Conservation (phyloP, 2,329 filamentous ascomycete genomes). For the Parastagonospora avenae region DNA sequence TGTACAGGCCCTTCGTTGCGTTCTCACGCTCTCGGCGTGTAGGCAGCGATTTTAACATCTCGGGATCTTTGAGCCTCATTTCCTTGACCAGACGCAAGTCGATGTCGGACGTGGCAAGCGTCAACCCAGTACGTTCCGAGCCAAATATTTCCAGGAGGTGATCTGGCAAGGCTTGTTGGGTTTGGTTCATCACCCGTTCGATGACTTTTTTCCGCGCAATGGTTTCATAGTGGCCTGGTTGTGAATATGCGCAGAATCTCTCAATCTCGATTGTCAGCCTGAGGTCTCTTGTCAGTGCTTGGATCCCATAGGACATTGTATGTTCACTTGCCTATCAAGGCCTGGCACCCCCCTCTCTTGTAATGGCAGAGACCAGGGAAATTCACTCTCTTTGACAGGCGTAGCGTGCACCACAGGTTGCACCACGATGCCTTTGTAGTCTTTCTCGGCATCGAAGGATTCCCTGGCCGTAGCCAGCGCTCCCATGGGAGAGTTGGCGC, state of each 20-base stretch:
- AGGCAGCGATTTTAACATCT: slow-evolving; percentile 19
- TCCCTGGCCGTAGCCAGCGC: no score
- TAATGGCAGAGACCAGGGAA: slow-evolving; percentile 24
- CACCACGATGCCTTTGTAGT: slow-evolving; percentile 26
- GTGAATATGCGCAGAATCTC: slow-evolving; percentile 33
- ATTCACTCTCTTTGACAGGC: slow-evolving; percentile 8
- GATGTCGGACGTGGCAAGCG: slow-evolving; percentile 59
- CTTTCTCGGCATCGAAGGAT: background rate
- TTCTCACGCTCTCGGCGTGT: slow-evolving; percentile 7
- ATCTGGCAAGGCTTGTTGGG: slow-evolving; percentile 24
- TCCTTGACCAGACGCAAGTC: slow-evolving; percentile 51
- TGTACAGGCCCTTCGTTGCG: slow-evolving; percentile 5
- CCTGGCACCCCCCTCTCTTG: background rate
- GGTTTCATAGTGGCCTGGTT: slow-evolving; percentile 51
- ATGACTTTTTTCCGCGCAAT: slow-evolving; percentile 43
- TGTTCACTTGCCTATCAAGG: slow-evolving; percentile 15
- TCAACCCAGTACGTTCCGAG: slow-evolving; percentile 59
- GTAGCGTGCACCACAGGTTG: slow-evolving; percentile 7
- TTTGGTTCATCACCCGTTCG: slow-evolving; percentile 31
- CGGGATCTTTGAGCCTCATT: slow-evolving; percentile 6
- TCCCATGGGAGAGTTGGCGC: no score
- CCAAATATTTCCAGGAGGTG: slow-evolving; percentile 55
- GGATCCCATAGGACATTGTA: background rate
- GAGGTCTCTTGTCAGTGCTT: background rate
- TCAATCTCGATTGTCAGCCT: slow-evolving; percentile 36